Conservation (phyloP, 2,329 filamentous ascomycete genomes). For the Rutstroemia sp. region DNA sequence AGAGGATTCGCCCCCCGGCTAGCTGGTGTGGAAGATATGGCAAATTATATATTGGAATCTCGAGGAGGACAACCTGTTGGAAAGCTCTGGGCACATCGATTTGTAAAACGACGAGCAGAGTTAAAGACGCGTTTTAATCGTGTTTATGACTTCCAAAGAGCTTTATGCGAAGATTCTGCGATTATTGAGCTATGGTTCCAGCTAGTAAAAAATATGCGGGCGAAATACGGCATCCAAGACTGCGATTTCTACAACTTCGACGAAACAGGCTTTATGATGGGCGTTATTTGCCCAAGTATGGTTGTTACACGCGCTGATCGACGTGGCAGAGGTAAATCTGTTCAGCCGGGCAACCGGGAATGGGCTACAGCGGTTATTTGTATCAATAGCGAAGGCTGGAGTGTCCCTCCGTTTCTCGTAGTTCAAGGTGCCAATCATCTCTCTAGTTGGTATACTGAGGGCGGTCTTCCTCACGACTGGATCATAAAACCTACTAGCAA, state of each 20-base stretch:
- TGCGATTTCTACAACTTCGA: conserved; percentile 6
- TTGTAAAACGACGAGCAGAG: background rate
- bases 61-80: background rate
- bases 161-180: background rate
- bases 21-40: too few relatives aligned
- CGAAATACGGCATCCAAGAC: conserved; percentile 10
- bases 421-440: conserved; percentile 19
- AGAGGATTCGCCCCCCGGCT: background rate
- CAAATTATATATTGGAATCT: background rate
- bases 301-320: conserved; percentile 12
- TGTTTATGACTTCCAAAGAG: too few relatives aligned
- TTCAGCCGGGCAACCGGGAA: conserved; percentile 23
- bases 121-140: background rate
- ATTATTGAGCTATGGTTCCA: conserved; percentile 10
- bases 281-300: background rate
- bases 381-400: conserved; percentile 19
- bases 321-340: conserved; percentile 11
- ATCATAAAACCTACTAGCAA: conserved; percentile 28
- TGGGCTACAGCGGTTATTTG: conserved; percentile 22
- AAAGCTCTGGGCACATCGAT: conserved; percentile 1
- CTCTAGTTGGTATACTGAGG: conserved; percentile 21
- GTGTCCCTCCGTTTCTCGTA: conserved; percentile 22
- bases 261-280: background rate
- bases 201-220: conserved; percentile 9
- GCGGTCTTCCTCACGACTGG: conserved; percentile 24